phyloP scores from a whole-genome alignment of 1,284 basidiomycete species.

The Volvariella surrecta region DNA sequence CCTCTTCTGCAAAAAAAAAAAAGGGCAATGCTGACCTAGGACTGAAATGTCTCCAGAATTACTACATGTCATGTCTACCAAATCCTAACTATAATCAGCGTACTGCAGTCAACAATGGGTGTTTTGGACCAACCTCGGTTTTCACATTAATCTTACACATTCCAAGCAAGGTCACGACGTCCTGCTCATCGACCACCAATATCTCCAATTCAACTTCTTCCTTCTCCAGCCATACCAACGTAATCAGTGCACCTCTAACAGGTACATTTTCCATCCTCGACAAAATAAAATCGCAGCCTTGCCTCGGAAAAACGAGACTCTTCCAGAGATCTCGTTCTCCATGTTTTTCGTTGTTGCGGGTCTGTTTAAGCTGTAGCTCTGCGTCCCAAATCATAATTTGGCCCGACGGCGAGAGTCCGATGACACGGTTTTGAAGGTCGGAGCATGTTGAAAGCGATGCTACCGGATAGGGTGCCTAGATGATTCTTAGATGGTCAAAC shows the following conservation, averaged over 20 bases:
- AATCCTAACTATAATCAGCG: slow-evolving; percentile 14
- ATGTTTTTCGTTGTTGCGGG: not conserved
- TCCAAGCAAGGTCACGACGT: slow-evolving; percentile 17
- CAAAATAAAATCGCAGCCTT: slow-evolving; percentile 35
- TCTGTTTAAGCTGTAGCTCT: slow-evolving; percentile 29
- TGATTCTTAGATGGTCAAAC: slow-evolving; percentile 14
- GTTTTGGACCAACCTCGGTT: slow-evolving; percentile 8
- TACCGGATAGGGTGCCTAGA: slow-evolving; percentile 36
- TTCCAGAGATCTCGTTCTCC: slow-evolving; percentile 21
- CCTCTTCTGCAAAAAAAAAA: slow-evolving; percentile 1
- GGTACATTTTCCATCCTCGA: slow-evolving; percentile 4
- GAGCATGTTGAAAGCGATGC: slow-evolving; percentile 36
- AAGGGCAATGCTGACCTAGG: slow-evolving; percentile 21
- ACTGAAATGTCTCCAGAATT: slow-evolving; percentile 38
- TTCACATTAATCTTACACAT: slow-evolving; percentile 14
- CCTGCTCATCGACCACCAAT: slow-evolving; percentile 17
- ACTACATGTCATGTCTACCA: slow-evolving; percentile 34
- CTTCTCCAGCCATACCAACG: slow-evolving; percentile 14
- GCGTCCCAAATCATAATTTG: slow-evolving; percentile 35
- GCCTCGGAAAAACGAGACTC: slow-evolving; percentile 36
- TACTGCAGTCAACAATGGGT: not conserved
- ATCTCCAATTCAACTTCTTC: slow-evolving; percentile 14
- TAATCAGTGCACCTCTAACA: not conserved
- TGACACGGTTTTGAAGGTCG: slow-evolving; percentile 28
- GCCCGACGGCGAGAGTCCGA: slow-evolving; percentile 38